Base-by-base conservation (phyloP, 1,139 yeast genomes). In the Magnusiomyces sp. region DNA sequence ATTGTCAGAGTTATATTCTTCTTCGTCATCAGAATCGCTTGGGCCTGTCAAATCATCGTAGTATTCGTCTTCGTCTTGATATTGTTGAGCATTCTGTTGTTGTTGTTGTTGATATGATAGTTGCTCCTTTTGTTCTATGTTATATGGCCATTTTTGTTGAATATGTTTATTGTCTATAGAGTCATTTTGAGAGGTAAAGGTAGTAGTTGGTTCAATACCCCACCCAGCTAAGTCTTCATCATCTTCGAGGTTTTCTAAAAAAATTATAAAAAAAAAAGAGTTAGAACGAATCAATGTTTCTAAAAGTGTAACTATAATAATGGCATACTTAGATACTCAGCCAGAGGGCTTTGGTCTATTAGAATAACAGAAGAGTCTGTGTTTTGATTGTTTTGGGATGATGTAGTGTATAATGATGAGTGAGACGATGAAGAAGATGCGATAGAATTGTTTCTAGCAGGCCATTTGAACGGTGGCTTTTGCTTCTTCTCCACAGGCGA, bases 181-280 rank as follows among this genome's bases (percentile, higher is more conserved):
- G 13, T 31, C 34, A 31, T 13, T 13, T 9, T 31, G 13, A 31
- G 9, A 9, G 11, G 13, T 13, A 13, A 6, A 14, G 40, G 10
- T 27, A 16, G 29, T 38, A 16, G 36, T 16, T 2, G 45, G 45
- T 33, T 42, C 45, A 29, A 42, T 42, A 2, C 45, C 45, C 45
- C 45, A 42, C 3, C 34, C 45, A 2, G 45, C 45, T 16, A 42
- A 32, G 10, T 16, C 37, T 7, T 36, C 40, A 9, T n/a, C 16
- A 36, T 36, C 16, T 36, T 36, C 16, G 10, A 36, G 16, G 7
- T 36, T 16, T 11, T 36, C 40, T 36, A 14, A 9, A 11, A 36
- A 9, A 36, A 36, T 11, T 7, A 36, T 11, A 36, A 36, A 36
- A 7, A 36, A n/a, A 36, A 32, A 32, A 32, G 13, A 32, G 13